These are phyloP conservation scores for Pugionium cornutum DNA, from an alignment of 345 rosid genomes.

Conservation along the genomic window DNA sequence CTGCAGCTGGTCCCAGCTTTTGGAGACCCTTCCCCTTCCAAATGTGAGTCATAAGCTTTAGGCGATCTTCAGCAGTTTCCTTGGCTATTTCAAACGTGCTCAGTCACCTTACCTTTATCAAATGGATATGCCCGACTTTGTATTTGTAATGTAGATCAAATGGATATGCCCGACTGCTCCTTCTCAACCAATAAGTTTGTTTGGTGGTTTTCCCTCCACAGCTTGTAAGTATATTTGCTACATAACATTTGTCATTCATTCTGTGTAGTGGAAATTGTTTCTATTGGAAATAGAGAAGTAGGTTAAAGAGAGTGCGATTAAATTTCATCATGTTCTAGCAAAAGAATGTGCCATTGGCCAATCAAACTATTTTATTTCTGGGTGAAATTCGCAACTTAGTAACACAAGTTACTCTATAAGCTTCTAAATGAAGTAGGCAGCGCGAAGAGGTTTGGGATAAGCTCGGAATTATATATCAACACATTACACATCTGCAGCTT, in stretches of 20 bases:
- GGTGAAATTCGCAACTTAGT: not conserved
- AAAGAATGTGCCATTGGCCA: not conserved
- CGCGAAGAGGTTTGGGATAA: slow-evolving; percentile 10
- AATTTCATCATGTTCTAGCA: not conserved
- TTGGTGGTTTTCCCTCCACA: slow-evolving; percentile 97
- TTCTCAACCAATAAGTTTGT: slow-evolving; percentile 74
- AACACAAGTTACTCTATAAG: not conserved
- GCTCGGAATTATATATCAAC: not conserved
- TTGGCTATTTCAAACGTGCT: not conserved
- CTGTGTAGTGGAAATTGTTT: not conserved
- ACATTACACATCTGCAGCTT: not conserved
- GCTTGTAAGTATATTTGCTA: slow-evolving; percentile 67
- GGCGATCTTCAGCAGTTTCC: not conserved
- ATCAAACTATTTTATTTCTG: not conserved
- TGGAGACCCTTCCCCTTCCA: slow-evolving; percentile 91
- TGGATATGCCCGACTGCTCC: slow-evolving; percentile 99
- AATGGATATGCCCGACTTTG: no score
- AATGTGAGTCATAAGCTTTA: slow-evolving; percentile 59
- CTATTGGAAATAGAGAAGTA: not conserved
- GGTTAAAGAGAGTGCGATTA: no score
- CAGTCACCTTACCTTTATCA: not conserved
- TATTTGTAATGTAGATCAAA: slow-evolving; percentile 62
- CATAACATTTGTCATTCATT: not conserved
- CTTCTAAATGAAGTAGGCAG: no score
- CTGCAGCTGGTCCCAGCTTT: slow-evolving; percentile 97